phyloP scores from a whole-genome alignment of 495 filamentous ascomycete genomes.

The Penicillium robsamsonii region DNA sequence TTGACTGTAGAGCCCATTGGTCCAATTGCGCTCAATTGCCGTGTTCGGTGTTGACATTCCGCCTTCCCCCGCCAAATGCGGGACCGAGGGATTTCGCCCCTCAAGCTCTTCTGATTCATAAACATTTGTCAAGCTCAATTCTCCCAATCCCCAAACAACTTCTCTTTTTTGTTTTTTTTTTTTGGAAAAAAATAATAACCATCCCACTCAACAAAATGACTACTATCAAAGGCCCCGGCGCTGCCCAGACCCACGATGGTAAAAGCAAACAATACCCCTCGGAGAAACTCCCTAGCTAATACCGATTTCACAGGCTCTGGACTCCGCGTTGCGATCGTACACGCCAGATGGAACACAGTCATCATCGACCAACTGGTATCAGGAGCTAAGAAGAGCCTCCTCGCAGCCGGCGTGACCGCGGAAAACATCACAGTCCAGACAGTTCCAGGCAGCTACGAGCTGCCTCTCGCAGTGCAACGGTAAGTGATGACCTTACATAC shows the following conservation, averaged over 20 bases:
- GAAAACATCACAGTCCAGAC: constrained; percentile 85
- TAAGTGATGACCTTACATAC: constrained; percentile 35
- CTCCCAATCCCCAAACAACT: background rate
- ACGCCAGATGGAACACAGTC: constrained; percentile 87
- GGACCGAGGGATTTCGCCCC: constrained; percentile 25
- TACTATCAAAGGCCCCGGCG: constrained; percentile 60
- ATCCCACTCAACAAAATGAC: constrained; percentile 28
- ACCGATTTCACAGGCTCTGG: constrained; percentile 56
- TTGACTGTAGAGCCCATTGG: too few species aligned
- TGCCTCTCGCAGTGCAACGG: constrained; percentile 84
- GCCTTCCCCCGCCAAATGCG: constrained; percentile 26
- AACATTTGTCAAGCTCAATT: constrained; percentile 1
- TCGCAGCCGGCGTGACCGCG: constrained; percentile 72
- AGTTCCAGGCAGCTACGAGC: constrained; percentile 91
- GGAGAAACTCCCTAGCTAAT: constrained; percentile 5
- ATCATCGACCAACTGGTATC: constrained; percentile 77
- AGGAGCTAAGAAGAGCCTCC: constrained; percentile 63
- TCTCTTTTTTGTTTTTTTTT: background rate
- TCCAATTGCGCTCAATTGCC: constrained; percentile 13
- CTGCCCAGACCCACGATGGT: constrained; percentile 51
- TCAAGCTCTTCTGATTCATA: constrained; percentile 1
- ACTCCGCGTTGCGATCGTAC: constrained; percentile 89
- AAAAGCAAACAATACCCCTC: constrained; percentile 12
- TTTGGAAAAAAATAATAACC: background rate
- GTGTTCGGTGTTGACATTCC: constrained; percentile 24